Percentiles rank a stretch among this genome's conserved stretches.
Evolutionary conservation across 139 green algal genomes (phyloP).

Genomic region (Klebsormidium nitens): DNA sequence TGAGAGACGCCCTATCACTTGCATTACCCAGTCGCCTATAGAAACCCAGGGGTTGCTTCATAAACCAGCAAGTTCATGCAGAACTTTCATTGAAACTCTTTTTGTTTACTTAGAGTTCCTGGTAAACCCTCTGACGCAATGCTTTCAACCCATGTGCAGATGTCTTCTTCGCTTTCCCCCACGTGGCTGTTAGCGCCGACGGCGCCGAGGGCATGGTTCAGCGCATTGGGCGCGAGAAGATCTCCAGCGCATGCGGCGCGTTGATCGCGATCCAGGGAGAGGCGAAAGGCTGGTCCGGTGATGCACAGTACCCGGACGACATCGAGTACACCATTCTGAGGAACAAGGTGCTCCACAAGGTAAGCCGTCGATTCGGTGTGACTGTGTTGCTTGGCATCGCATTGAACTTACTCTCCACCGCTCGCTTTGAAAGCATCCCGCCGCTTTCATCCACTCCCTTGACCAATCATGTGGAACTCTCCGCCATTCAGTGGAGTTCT

Average conservation of each 20-base stretch:
- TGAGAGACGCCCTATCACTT: too few relatives aligned
- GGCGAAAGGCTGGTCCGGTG: constrained; percentile 39
- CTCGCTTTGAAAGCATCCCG: constrained; percentile 10
- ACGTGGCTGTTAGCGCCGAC: constrained; percentile 70
- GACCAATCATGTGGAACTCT: too few relatives aligned
- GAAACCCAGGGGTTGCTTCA: not conserved
- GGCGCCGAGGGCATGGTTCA: constrained; percentile 58
- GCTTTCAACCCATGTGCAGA: constrained; percentile 41
- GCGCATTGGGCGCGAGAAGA: constrained; percentile 51
- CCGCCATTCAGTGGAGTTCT: too few relatives aligned
- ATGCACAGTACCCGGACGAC: constrained; percentile 70
- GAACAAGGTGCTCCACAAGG: constrained; percentile 64
- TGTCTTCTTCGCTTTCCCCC: constrained; percentile 86
- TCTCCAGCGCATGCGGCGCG: constrained; percentile 72
- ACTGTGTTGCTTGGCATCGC: too few relatives aligned
- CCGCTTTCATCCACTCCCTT: constrained; percentile 11
- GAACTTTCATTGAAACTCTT: not conserved
- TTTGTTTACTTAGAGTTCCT: constrained; percentile 6
- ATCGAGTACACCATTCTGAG: constrained; percentile 84
- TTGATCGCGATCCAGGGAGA: constrained; percentile 55
- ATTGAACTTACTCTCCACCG: too few relatives aligned
- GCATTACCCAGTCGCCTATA: too few relatives aligned
- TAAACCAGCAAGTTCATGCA: not conserved
- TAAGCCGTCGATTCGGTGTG: too few relatives aligned
- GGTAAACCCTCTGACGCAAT: too few relatives aligned